A percentile compares a stretch with the other conserved stretches of the same genome.
These are phyloP conservation scores for Euphorbia celastroides DNA, from an alignment of 441 rosid genomes.

Conservation along the genomic window DNA sequence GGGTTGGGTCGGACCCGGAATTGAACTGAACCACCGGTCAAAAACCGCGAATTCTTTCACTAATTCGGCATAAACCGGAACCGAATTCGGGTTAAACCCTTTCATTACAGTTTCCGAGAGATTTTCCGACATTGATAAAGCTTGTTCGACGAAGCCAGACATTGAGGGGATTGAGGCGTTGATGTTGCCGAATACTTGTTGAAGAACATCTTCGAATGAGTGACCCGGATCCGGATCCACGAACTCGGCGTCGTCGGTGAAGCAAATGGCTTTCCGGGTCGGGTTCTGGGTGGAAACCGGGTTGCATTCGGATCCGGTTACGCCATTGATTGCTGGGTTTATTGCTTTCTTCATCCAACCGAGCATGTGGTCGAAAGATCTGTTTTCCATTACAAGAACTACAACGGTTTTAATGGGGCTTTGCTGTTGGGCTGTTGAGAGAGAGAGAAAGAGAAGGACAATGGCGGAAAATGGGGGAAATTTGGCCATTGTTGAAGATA, in stretches of 20 bases:
- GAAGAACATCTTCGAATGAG: slow-evolving; percentile 74
- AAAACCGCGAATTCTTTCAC: slow-evolving; percentile 78
- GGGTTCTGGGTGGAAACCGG: slow-evolving; percentile 43
- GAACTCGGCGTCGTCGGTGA: slow-evolving; percentile 76
- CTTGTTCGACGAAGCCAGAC: slow-evolving; percentile 91
- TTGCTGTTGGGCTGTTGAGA: slow-evolving; percentile 40
- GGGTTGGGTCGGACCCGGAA: slow-evolving; percentile 97
- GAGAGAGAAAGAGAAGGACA: slow-evolving; percentile 39
- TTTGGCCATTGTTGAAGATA: slow-evolving; percentile 20
- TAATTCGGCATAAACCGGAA: slow-evolving; percentile 60
- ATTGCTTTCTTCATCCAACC: slow-evolving; percentile 91
- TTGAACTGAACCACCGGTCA: slow-evolving; percentile 91
- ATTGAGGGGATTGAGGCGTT: slow-evolving; percentile 55
- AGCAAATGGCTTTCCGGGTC: slow-evolving; percentile 43
- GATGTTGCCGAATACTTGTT: slow-evolving; percentile 68
- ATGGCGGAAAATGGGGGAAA: slow-evolving; percentile 25
- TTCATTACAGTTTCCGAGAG: slow-evolving; percentile 79
- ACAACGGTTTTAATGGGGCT: slow-evolving; percentile 79
- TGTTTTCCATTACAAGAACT: slow-evolving; percentile 84
- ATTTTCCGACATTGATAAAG: slow-evolving; percentile 54
- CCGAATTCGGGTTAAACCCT: slow-evolving; percentile 69
- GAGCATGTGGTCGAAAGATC: slow-evolving; percentile 92
- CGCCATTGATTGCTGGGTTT: slow-evolving; percentile 67
- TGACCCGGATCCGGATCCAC: slow-evolving; percentile 99
- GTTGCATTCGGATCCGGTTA: slow-evolving; percentile 87